phyloP scores from a whole-genome alignment of 441 rosid species.

The Lagerstroemia fauriei region DNA sequence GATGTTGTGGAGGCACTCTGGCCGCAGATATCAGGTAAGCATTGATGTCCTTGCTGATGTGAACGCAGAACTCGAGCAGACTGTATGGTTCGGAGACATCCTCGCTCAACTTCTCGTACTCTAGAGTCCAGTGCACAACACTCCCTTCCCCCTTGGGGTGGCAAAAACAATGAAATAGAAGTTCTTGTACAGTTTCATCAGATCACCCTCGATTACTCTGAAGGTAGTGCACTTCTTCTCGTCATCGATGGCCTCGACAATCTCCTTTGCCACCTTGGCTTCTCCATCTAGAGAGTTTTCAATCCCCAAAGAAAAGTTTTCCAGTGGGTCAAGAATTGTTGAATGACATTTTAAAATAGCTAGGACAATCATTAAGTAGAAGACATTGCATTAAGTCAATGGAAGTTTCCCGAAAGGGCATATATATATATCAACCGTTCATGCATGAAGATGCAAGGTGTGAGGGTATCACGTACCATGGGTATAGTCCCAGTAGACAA shows the following conservation, averaged over 20 bases:
- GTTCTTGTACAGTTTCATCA: constrained; percentile 37
- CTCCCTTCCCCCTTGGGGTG: constrained; percentile 25
- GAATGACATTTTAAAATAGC: too few species aligned
- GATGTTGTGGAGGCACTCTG: background rate
- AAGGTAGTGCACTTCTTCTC: constrained; percentile 29
- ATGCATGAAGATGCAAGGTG: background rate
- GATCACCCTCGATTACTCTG: constrained; percentile 34
- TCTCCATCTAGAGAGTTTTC: constrained; percentile 29
- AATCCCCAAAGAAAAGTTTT: background rate
- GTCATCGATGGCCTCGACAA: constrained; percentile 32
- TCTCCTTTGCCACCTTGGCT: constrained; percentile 28
- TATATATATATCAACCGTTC: background rate
- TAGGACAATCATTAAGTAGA: too few species aligned
- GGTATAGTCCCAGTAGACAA: constrained; percentile 38
- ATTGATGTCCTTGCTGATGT: constrained; percentile 20
- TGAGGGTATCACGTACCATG: constrained; percentile 31
- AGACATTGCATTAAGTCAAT: too few species aligned
- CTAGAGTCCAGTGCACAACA: constrained; percentile 28
- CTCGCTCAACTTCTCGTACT: constrained; percentile 34
- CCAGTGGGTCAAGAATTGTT: too few species aligned
- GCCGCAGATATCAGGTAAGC: constrained; percentile 20
- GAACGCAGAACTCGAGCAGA: constrained; percentile 19
- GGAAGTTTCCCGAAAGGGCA: too few species aligned
- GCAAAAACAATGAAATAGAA: constrained; percentile 20
- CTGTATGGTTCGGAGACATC: constrained; percentile 28